phyloP scores from a whole-genome alignment of 495 filamentous ascomycete species.

The Trypethelium eluteriae region DNA sequence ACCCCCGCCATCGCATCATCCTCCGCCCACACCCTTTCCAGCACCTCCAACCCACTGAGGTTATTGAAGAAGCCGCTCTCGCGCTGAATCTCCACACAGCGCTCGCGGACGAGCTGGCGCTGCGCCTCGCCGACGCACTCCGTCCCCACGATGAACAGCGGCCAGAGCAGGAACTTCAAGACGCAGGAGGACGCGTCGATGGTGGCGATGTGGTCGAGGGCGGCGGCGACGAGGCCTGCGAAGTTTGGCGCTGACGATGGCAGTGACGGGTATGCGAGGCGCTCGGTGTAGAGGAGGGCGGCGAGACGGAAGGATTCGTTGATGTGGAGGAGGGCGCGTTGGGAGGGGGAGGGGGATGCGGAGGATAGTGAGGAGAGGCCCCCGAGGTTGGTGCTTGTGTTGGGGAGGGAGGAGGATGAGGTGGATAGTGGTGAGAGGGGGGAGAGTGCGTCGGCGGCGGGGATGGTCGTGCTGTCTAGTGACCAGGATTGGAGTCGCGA shows the following conservation, averaged over 20 bases:
- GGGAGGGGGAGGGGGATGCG: conserved; percentile 29
- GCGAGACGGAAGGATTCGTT: conserved; percentile 87
- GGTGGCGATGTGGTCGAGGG: conserved; percentile 71
- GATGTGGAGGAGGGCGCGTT: conserved; percentile 53
- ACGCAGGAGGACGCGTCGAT: conserved; percentile 57
- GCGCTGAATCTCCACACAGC: conserved; percentile 77
- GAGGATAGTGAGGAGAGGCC: conserved; percentile 26
- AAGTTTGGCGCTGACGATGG: conserved; percentile 71
- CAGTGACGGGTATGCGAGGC: conserved; percentile 69
- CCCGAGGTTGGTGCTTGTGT: conserved; percentile 21
- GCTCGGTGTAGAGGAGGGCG: conserved; percentile 83
- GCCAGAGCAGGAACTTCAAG: conserved; percentile 91
- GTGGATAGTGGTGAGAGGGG: conserved; percentile 21
- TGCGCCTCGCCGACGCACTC: conserved; percentile 86
- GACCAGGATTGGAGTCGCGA: conserved; percentile 73
- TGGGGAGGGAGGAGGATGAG: conserved; percentile 21
- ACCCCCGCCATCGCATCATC: conserved; percentile 20
- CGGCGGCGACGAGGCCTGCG: conserved; percentile 70
- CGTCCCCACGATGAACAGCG: conserved; percentile 81
- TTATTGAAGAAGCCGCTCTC: conserved; percentile 92
- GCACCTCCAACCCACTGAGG: conserved; percentile 70
- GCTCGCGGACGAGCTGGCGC: conserved; percentile 63
- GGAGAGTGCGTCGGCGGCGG: conserved; percentile 35
- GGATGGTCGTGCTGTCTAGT: conserved; percentile 49
- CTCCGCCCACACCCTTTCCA: conserved; percentile 74